Conservation (phyloP, 805 yeast genomes). For the Wickerhamomyces queroliae region DNA sequence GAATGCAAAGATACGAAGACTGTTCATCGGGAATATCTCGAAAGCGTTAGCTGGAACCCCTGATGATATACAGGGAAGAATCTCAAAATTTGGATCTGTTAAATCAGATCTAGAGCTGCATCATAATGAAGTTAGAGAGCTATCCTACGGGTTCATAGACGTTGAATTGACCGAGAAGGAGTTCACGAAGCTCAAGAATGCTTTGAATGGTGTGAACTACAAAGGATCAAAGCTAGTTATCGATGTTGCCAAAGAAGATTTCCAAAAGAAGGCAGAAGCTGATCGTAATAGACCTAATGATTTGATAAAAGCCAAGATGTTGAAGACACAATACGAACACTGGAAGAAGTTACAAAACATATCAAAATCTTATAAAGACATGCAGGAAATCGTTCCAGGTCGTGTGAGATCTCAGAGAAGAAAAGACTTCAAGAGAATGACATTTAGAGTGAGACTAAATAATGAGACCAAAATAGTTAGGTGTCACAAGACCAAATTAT, state of each 20-base stretch:
- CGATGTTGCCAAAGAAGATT: constrained; percentile 56
- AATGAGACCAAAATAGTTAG: constrained; percentile 52
- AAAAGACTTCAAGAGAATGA: constrained; percentile 43
- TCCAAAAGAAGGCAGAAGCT: constrained; percentile 37
- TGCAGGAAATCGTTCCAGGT: constrained; percentile 45
- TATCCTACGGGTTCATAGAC: constrained; percentile 59
- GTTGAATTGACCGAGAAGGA: constrained; percentile 43
- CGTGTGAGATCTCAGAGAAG: constrained; percentile 55
- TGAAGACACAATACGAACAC: constrained; percentile 33
- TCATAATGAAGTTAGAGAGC: constrained; percentile 36
- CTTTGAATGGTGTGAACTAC: constrained; percentile 66
- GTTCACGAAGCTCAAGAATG: constrained; percentile 42
- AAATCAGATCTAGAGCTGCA: constrained; percentile 45
- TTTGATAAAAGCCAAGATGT: constrained; percentile 27
- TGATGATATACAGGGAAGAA: constrained; percentile 44
- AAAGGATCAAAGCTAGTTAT: constrained; percentile 67
- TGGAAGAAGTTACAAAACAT: constrained; percentile 32
- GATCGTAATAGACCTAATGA: constrained; percentile 32
- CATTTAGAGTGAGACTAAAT: constrained; percentile 58
- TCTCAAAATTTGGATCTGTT: constrained; percentile 58
- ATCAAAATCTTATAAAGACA: constrained; percentile 34
- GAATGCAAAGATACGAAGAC: constrained; percentile 20
- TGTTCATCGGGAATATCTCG: constrained; percentile 71
- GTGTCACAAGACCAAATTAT: constrained; percentile 70
- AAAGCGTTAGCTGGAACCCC: constrained; percentile 38